phyloP scores from a whole-genome alignment of 768 basidiomycete genomes.

The Leccinum fibrillosum region DNA sequence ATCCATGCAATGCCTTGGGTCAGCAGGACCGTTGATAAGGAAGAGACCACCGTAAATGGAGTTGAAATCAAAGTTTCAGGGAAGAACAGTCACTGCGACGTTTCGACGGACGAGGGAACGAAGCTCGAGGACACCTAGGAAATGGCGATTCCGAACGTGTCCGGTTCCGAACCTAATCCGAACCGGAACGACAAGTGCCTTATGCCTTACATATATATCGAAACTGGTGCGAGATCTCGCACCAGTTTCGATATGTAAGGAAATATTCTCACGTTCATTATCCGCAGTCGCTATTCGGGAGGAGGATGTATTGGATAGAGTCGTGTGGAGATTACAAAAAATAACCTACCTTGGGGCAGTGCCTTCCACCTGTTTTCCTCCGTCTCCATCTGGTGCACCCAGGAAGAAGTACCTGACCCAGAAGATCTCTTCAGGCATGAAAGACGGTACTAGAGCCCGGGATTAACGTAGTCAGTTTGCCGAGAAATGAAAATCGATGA shows the following conservation, averaged over 20 bases:
- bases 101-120: slow-evolving; percentile 89
- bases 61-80: slow-evolving; percentile 99
- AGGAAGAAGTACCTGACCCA: slow-evolving; percentile 90
- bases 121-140: slow-evolving; percentile 22
- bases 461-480: slow-evolving; percentile 1
- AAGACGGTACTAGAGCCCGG: slow-evolving; percentile 55
- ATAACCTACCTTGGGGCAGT: too few species aligned
- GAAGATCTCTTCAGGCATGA: slow-evolving; percentile 62
- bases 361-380: slow-evolving; percentile 56
- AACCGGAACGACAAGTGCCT: too few species aligned
- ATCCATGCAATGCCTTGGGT: slow-evolving; percentile 85
- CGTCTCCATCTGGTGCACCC: slow-evolving; percentile 70
- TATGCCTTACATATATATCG: too few species aligned
- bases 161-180: too few species aligned
- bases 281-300: too few species aligned
- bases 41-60: slow-evolving; percentile 84
- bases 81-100: slow-evolving; percentile 91
- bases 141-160: too few species aligned
- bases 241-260: too few species aligned
- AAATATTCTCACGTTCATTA: too few species aligned
- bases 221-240: too few species aligned
- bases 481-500: too few species aligned
- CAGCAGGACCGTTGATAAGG: slow-evolving; percentile 95
- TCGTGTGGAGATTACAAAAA: too few species aligned
- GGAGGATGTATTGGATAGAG: too few species aligned